These are phyloP conservation scores for Amanita jacksonii DNA, from an alignment of 768 basidiomycete species.

Conservation along the genomic window DNA sequence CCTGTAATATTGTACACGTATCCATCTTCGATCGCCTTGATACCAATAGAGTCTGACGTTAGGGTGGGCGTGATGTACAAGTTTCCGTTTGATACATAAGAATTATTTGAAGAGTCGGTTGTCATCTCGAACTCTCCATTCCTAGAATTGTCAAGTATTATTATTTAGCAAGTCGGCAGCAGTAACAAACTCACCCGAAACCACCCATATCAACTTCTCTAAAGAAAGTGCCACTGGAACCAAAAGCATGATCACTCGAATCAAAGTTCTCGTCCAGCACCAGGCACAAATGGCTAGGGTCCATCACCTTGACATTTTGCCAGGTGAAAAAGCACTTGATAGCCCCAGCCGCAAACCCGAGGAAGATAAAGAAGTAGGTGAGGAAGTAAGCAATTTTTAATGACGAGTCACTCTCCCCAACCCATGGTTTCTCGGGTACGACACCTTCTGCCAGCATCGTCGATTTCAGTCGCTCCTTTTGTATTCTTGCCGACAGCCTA, in stretches of 20 bases:
- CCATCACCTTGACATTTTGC: constrained; percentile 35
- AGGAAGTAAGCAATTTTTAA: constrained; percentile 48
- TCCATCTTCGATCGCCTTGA: constrained; percentile 51
- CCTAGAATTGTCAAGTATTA: too few relatives aligned
- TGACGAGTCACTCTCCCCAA: constrained; percentile 44
- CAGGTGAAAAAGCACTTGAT: constrained; percentile 51
- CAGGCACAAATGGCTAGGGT: constrained; percentile 39
- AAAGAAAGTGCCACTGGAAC: constrained; percentile 58
- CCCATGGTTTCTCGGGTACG: constrained; percentile 55
- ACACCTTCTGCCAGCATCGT: constrained; percentile 32
- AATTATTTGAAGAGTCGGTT: constrained; percentile 60
- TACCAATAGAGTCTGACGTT: constrained; percentile 67
- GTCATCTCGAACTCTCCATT: constrained; percentile 88
- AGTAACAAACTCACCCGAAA: constrained; percentile 52
- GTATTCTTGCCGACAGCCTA: constrained; percentile 26
- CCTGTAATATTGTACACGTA: constrained; percentile 76
- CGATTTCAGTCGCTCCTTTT: constrained; percentile 38
- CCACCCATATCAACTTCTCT: constrained; percentile 81
- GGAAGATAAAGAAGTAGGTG: constrained; percentile 48
- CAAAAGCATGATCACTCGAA: constrained; percentile 45
- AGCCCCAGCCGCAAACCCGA: constrained; percentile 47
- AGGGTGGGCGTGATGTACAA: constrained; percentile 85
- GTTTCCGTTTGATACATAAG: constrained; percentile 63
- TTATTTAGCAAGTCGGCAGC: too few relatives aligned
- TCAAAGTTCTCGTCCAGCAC: constrained; percentile 76